Conservation (phyloP, 345 rosid genomes). For the Psidium guajava region DNA sequence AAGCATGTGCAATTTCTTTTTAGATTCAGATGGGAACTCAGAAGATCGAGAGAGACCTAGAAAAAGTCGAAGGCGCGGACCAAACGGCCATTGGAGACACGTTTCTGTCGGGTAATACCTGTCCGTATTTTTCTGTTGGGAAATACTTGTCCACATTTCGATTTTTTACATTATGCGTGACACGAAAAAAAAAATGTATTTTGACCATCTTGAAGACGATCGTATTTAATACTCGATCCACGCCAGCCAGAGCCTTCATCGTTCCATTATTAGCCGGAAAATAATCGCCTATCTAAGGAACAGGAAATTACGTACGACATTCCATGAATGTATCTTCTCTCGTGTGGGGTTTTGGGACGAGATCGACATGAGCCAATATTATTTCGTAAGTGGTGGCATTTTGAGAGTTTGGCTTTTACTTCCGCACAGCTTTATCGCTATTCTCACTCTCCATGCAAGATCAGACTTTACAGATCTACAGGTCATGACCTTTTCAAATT, state of each 20-base stretch:
- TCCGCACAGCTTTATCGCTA: too few relatives aligned
- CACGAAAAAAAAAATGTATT: neutral
- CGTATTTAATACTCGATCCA: neutral
- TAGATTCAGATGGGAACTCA: neutral
- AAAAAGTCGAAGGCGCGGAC: neutral
- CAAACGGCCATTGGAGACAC: neutral
- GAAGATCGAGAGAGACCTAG: too few relatives aligned
- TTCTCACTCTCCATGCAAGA: neutral
- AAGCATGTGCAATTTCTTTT: neutral
- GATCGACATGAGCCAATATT: neutral
- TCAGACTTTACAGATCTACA: rapidly evolving
- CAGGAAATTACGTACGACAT: too few relatives aligned
- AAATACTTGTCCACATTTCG: too few relatives aligned
- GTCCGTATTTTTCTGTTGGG: too few relatives aligned
- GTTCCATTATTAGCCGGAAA: too few relatives aligned
- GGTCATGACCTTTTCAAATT: neutral
- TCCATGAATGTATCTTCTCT: too few relatives aligned
- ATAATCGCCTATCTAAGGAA: too few relatives aligned
- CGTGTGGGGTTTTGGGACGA: too few relatives aligned
- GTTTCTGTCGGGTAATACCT: neutral
- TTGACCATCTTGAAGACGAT: neutral
- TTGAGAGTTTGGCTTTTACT: neutral
- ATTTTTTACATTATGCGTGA: neutral
- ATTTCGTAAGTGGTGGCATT: neutral
- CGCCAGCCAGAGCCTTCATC: neutral